Conservation (phyloP, 768 basidiomycete genomes). For the Clitopilus passeckerianus region DNA sequence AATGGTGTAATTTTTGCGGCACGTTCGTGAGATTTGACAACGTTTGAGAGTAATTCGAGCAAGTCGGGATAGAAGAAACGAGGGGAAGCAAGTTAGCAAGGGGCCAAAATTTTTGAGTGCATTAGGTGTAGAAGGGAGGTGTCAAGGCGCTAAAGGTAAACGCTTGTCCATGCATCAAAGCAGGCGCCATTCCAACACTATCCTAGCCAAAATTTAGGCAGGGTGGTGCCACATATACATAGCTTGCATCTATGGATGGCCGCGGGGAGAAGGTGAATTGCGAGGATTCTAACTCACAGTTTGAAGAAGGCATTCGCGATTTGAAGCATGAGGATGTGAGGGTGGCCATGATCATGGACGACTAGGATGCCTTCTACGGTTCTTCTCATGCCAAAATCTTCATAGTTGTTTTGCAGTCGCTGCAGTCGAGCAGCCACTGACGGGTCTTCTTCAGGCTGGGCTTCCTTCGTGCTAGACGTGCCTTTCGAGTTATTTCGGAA, state of each 20-base stretch:
- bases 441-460: conserved; percentile 96
- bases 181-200: background rate
- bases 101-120: too few relatives aligned
- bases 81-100: background rate
- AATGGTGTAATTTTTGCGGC: background rate
- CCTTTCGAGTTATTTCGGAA: background rate
- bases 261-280: background rate
- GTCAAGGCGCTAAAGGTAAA: background rate
- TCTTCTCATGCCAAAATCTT: conserved; percentile 93
- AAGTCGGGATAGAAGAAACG: background rate
- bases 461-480: conserved; percentile 80
- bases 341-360: conserved; percentile 95
- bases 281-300: conserved; percentile 53
- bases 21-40: background rate
- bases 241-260: background rate
- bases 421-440: conserved; percentile 93
- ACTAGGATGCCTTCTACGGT: conserved; percentile 90
- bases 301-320: conserved; percentile 99
- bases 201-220: too few relatives aligned
- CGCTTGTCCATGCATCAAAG: background rate
- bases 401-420: conserved; percentile 93
- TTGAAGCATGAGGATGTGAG: conserved; percentile 96
- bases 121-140: background rate
- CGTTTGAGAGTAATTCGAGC: background rate
- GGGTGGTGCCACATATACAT: too few relatives aligned